These are phyloP conservation scores for Salix arbutifolia DNA, from an alignment of 345 rosid species.

Conservation along the genomic window DNA sequence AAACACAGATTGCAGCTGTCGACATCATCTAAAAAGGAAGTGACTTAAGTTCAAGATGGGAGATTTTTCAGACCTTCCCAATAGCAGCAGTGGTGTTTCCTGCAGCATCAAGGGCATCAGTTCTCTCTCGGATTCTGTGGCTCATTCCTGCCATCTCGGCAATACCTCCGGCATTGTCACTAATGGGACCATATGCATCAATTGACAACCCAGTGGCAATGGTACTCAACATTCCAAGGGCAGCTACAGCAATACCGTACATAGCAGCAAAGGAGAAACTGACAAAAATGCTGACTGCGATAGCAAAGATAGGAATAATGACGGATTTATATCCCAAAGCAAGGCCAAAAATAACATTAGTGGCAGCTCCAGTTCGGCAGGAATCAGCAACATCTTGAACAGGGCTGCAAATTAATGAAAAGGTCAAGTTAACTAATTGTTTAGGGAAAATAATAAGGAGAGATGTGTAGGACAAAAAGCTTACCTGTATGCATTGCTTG, in stretches of 20 bases:
- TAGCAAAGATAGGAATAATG: slow-evolving; percentile 71
- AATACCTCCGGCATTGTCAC: slow-evolving; percentile 83
- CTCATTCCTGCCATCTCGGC: slow-evolving; percentile 94
- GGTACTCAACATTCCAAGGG: slow-evolving; percentile 83
- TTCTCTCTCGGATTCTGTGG: slow-evolving; percentile 73
- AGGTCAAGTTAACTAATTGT: not conserved
- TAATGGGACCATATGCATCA: slow-evolving; percentile 82
- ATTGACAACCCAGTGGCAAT: slow-evolving; percentile 81
- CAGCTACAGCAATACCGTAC: slow-evolving; percentile 79
- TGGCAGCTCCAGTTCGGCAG: slow-evolving; percentile 86
- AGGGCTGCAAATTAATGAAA: slow-evolving; percentile 51
- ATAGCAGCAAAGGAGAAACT: slow-evolving; percentile 76
- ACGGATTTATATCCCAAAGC: slow-evolving; percentile 77
- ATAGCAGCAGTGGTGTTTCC: slow-evolving; percentile 88
- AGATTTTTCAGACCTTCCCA: slow-evolving; percentile 49
- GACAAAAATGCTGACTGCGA: slow-evolving; percentile 61
- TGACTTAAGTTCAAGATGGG: not conserved
- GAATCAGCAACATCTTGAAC: slow-evolving; percentile 99
- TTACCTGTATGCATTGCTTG: slow-evolving; percentile 73
- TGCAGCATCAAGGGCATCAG: slow-evolving; percentile 86
- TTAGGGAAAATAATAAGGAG: not conserved
- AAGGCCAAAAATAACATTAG: slow-evolving; percentile 73
- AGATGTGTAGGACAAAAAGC: not conserved
- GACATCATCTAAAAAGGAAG: not conserved
- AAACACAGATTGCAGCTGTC: not conserved